phyloP scores from a whole-genome alignment of 495 filamentous ascomycete species.

The Neurospora sp. region DNA sequence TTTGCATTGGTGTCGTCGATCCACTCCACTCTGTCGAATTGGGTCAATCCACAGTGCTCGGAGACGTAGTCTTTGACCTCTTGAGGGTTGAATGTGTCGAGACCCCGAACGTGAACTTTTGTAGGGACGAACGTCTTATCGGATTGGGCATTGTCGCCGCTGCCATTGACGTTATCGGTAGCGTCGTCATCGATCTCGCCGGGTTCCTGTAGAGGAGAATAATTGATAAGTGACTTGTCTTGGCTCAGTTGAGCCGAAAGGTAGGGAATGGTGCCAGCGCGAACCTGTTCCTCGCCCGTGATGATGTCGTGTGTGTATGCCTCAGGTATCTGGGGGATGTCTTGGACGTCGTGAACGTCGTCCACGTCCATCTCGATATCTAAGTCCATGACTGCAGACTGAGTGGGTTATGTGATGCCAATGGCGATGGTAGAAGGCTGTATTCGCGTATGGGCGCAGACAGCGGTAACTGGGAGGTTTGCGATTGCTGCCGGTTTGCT shows the following conservation, averaged over 20 bases:
- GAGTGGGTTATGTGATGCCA: not conserved
- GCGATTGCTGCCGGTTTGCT: not conserved
- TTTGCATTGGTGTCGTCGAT: conserved; percentile 91
- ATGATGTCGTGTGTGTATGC: conserved; percentile 36
- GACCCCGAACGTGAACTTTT: conserved; percentile 74
- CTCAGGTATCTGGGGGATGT: conserved; percentile 31
- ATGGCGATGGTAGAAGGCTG: not conserved
- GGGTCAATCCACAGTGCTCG: conserved; percentile 48
- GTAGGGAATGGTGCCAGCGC: not conserved
- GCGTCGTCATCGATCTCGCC: conserved; percentile 23
- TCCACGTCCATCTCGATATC: conserved; percentile 66
- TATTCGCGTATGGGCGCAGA: not conserved
- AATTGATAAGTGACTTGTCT: conserved; percentile 4
- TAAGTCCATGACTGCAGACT: conserved; percentile 50
- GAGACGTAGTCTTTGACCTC: conserved; percentile 62
- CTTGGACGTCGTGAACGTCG: conserved; percentile 45
- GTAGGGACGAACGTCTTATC: conserved; percentile 31
- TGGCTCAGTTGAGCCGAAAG: conserved; percentile 4
- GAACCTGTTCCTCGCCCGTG: conserved; percentile 27
- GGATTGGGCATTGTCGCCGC: conserved; percentile 6
- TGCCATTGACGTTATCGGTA: conserved; percentile 9
- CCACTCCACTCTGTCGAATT: conserved; percentile 68
- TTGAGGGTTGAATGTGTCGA: conserved; percentile 69
- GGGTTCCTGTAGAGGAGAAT: conserved; percentile 21
- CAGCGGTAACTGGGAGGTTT: not conserved